Evolutionary conservation across 306 rosid genomes (phyloP).

Genomic region (Vigna mungo): DNA sequence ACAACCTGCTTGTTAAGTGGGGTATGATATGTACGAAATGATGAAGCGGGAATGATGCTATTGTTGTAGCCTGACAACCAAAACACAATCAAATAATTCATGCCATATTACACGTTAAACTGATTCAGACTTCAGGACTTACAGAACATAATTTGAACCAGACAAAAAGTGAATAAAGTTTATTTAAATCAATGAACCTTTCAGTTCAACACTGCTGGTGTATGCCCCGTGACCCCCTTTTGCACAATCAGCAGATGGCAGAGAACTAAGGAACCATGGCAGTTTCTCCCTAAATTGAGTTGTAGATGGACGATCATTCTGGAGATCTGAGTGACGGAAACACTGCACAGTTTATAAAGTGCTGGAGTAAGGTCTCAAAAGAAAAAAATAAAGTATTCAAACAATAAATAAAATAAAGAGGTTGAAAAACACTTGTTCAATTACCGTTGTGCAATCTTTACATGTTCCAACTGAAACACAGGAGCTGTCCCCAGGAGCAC

Average conservation of each 20-base stretch:
- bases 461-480: constrained; percentile 79
- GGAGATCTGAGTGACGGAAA: constrained; percentile 84
- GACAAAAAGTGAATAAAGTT: constrained; percentile 5
- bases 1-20: constrained; percentile 97
- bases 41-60: constrained; percentile 86
- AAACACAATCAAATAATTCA: constrained; percentile 31
- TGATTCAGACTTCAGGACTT: constrained; percentile 28
- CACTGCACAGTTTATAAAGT: constrained; percentile 64
- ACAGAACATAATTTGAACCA: constrained; percentile 17
- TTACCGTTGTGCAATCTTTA: constrained; percentile 98
- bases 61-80: constrained; percentile 69
- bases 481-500: constrained; percentile 65
- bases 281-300: constrained; percentile 84
- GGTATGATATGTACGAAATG: constrained; percentile 95
- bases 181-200: constrained; percentile 63
- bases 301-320: constrained; percentile 80
- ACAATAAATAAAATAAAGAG: background rate
- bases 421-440: constrained; percentile 32
- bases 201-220: constrained; percentile 89
- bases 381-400: constrained; percentile 21
- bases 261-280: constrained; percentile 94
- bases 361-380: constrained; percentile 42
- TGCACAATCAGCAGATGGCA: constrained; percentile 98
- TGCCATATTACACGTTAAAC: background rate
- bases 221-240: constrained; percentile 99